Base-by-base conservation (phyloP, 2,329 filamentous ascomycete genomes). In the Colletotrichum filicis region DNA sequence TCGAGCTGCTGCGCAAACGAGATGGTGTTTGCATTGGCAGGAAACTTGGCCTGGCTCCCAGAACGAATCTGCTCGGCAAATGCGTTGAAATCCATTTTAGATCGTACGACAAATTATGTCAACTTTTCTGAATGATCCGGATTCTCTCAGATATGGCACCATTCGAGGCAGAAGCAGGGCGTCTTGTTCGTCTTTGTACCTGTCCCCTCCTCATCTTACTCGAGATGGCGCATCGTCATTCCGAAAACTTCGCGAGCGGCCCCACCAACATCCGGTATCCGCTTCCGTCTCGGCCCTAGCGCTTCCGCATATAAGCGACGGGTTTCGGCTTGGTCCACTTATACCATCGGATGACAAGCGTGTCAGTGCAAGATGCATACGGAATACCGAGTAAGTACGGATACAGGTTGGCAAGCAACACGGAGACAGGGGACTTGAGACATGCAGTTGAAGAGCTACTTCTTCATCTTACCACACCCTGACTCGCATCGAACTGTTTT, bases 1-100 rank as follows among this genome's bases (percentile, higher is more conserved):
- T 94, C 92, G 6, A 93, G 85, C 57, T 77, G 76, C 74, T 79
- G 80, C 2, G 89, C 89, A 79, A 86, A 90, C 6, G 85, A 84
- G 6, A 85, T 74, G 0, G 85, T 83, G 69, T 82, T 84, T 68
- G 87, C 86, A 42, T 88, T 81, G 3, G 80, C 65, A n/a, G 88
- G 84, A 74, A 90, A 90, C 35, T 82, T 79, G 63, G 84, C 80
- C 8, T 80, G 75, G 56, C 80, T 76, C 62, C 86, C 86, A 53
- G 79, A 80, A 19, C 85, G 82, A 46, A 88, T 81, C 67, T 82
- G 79, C 26, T 83, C 80, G 28, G 85, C 80, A 49, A 80, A 81
- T 19, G 80, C 75, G 65, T 79, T 71, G 66, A 87, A 78, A n/a
- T 85, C 82, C 83, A 85, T 86, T 59, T 68, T 77, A 75, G 64